Conservation (phyloP, 768 basidiomycete species). For the Suillus paluster region DNA sequence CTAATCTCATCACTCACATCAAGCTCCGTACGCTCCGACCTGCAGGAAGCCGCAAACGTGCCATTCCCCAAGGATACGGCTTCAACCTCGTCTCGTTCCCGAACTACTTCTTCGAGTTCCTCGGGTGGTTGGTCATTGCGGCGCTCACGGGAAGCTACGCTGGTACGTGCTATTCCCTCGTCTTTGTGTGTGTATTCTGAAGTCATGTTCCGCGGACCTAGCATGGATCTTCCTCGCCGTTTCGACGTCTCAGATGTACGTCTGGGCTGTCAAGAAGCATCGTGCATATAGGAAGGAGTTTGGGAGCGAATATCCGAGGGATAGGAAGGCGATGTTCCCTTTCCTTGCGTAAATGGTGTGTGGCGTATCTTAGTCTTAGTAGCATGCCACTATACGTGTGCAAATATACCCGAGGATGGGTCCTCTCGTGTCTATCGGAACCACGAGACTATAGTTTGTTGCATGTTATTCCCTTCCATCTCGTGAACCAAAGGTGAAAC, state of each 20-base stretch:
- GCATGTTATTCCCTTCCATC: background rate
- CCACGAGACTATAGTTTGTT: background rate
- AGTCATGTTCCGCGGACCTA: slow-evolving; percentile 30
- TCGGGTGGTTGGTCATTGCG: slow-evolving; percentile 74
- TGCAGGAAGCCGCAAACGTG: slow-evolving; percentile 72
- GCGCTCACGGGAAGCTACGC: slow-evolving; percentile 79
- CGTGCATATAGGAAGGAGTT: slow-evolving; percentile 91
- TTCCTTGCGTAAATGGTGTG: slow-evolving; percentile 40
- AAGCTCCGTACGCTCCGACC: slow-evolving; percentile 86
- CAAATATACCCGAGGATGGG: background rate
- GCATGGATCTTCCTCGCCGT: slow-evolving; percentile 70
- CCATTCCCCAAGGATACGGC: slow-evolving; percentile 92
- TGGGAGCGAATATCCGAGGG: slow-evolving; percentile 78
- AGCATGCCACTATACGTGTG: background rate
- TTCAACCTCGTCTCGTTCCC: slow-evolving; percentile 88
- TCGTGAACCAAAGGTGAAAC: background rate
- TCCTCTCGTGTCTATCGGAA: background rate
- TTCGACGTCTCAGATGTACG: slow-evolving; percentile 67
- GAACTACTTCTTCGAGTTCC: slow-evolving; percentile 91
- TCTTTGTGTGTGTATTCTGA: background rate
- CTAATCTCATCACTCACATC: slow-evolving; percentile 84
- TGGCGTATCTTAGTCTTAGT: background rate
- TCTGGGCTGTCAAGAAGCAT: slow-evolving; percentile 95
- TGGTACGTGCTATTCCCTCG: slow-evolving; percentile 50
- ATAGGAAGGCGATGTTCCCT: slow-evolving; percentile 80